Base-by-base conservation (phyloP, 139 green algal species). In the Asterochloris sp. region DNA sequence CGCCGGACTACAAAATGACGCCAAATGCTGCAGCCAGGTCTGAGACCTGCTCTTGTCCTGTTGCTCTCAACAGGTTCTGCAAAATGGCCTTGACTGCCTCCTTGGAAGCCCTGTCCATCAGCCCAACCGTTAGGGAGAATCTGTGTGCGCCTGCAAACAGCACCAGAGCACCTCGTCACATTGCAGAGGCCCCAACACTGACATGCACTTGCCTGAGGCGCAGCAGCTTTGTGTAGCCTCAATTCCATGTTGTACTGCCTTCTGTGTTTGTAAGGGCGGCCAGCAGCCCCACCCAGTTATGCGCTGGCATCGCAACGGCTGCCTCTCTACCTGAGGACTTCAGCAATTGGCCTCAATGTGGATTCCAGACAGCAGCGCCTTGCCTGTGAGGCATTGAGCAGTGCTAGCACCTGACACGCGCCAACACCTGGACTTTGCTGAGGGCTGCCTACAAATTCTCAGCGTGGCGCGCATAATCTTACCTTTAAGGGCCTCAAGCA, bases 81-180 rank as follows among this genome's bases (percentile, higher is more conserved):
- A 69, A 60, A 13, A 80, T 24, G 12, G 13, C 23, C 4, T 9
- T 19, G 13, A 19, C 60, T 69, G 60, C 76, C n/a, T 17, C 38
- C 60, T 54, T 61, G 24, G 76, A 61, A 60, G 76, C 13, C 14
- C 14, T 61, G 61, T 15, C 68, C 12, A 80, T 16, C 24, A 80
- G 60, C 21, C 23, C 68, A 61, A 80, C 23, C 47, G 76, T 80
- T 0, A 80, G 23, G 21, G 76, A 28, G 68, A 80, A 80, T 47
- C 76, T 69, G 4, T 14, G 24, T 15, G 60, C 61, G 8, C 76
- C 76, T 80, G 60, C 60, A 66, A 13, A 29, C 13, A 29, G 28
- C 19, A 8, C 26, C 16, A 28, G 15, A 11, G 62, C 74, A 78
- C 28, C 10, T 19, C 73, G 54, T 24, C 73, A 60, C n/a, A 28